Base-by-base conservation (phyloP, 2,329 filamentous ascomycete species). In the Pestalotiopsis fici region DNA sequence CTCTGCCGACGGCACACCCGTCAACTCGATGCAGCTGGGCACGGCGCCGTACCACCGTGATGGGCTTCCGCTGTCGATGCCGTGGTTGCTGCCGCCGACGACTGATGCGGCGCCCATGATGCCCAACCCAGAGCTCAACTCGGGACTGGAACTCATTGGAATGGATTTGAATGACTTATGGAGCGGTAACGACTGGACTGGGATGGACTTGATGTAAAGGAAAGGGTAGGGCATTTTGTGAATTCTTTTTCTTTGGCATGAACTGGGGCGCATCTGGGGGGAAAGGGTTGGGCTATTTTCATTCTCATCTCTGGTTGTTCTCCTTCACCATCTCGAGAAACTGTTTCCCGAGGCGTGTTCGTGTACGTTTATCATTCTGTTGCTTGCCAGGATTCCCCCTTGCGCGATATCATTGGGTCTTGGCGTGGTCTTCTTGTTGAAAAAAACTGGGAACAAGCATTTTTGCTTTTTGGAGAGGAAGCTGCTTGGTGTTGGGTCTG, bases 161-260 rank as follows among this genome's bases (percentile, higher is more conserved):
- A 79, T 86, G 65, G 86, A 87, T 69, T 74, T 88, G 63, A 86
- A 87, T 68, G 85, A 87, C 70, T 78, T 88, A 65, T 88, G 86
- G 86, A 59, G 67, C 3, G 85, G 35, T n/a, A 62, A 84, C 54
- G 85, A 86, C 61, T 77, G 72, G 71, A 67, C 12, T 68, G 65
- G 11, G 64, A 59, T 43, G 74, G 74, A 57, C 72, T 75, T 31
- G 7, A 67, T 62, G 50, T 65, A 65, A 35, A 35, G 43, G 7
- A 25, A 18, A 35, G 28, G 43, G 7, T 12, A 18, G 21, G 23
- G 59, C 7, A 28, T 31, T 9, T 18, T 37, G 18, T 43, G 3
- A 35, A 21, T 28, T 59, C n/a, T n/a, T 27, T 21, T 47, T 5
- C 13, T 25, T 39, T 23, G n/a, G 21, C 27, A 43, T 63, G 35